phyloP scores from a whole-genome alignment of 208 protist genomes.

The Angomonas ambiguus region DNA sequence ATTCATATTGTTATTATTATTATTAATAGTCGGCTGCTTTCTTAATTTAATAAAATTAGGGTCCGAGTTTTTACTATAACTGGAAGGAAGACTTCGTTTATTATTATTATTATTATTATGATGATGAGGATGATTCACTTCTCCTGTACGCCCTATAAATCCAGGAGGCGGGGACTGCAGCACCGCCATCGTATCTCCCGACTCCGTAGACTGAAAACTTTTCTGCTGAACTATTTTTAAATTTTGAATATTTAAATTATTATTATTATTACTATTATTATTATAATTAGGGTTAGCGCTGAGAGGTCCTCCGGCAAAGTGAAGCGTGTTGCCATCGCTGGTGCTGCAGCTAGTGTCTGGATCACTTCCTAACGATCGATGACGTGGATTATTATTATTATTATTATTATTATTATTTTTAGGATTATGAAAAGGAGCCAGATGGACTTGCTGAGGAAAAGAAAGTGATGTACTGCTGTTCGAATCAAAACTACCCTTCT shows the following conservation, averaged over 20 bases:
- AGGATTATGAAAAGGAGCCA: background rate
- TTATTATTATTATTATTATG: conserved; percentile 10
- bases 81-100: background rate
- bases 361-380: too few species aligned
- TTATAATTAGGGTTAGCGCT: conserved; percentile 1
- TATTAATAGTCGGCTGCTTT: background rate
- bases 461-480: background rate
- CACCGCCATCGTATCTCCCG: too few species aligned
- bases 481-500: background rate
- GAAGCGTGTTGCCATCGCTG: background rate
- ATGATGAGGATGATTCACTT: background rate
- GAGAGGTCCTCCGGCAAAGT: background rate
- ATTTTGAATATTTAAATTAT: too few species aligned
- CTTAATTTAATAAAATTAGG: background rate
- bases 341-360: too few species aligned
- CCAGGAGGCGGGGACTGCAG: too few species aligned
- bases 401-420: background rate
- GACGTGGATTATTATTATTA: conserved; percentile 4
- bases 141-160: too few species aligned
- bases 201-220: too few species aligned
- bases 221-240: too few species aligned
- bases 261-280: conserved; percentile 5
- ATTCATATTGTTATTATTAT: background rate
- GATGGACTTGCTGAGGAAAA: too few species aligned
- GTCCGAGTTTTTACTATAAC: conserved; percentile 1